Conservation (phyloP, 1,284 basidiomycete species). For the Malassezia obtusa region DNA sequence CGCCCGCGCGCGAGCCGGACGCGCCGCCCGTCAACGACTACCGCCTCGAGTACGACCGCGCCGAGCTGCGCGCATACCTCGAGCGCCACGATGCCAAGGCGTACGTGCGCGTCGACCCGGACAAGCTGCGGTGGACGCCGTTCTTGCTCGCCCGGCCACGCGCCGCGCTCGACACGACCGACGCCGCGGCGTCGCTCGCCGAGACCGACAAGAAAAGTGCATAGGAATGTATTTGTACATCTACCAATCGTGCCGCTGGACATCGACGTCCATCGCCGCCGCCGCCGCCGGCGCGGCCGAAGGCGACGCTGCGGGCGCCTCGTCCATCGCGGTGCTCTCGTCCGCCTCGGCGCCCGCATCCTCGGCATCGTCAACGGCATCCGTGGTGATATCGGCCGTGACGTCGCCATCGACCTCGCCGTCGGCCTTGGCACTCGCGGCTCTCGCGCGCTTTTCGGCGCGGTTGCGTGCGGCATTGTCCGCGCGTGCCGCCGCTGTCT, state of each 20-base stretch:
- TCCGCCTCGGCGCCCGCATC: not conserved
- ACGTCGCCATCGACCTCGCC: not conserved
- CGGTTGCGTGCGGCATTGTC: conserved; percentile 11
- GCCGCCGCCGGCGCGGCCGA: not conserved
- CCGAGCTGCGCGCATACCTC: conserved; percentile 61
- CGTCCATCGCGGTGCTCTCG: not conserved
- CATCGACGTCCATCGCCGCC: not conserved
- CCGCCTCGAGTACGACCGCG: conserved; percentile 63
- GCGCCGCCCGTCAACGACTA: conserved; percentile 56
- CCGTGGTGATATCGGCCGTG: not conserved
- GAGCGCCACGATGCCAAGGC: conserved; percentile 67
- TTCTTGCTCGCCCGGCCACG: conserved; percentile 2
- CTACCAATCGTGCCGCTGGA: not conserved
- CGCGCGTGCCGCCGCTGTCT: conserved; percentile 3
- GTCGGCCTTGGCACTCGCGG: not conserved
- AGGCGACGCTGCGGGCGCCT: too few relatives aligned
- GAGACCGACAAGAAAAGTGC: not conserved
- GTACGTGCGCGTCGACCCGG: conserved; percentile 67
- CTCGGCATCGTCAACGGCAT: not conserved
- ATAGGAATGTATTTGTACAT: not conserved
- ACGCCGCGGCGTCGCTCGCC: not conserved
- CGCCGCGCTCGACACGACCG: not conserved
- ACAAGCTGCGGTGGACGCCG: conserved; percentile 70
- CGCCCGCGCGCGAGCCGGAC: not conserved
- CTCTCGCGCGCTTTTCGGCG: not conserved